Base-by-base conservation (phyloP, 371 early-diverging fungal genomes). In the Apophysomyces elegans region DNA sequence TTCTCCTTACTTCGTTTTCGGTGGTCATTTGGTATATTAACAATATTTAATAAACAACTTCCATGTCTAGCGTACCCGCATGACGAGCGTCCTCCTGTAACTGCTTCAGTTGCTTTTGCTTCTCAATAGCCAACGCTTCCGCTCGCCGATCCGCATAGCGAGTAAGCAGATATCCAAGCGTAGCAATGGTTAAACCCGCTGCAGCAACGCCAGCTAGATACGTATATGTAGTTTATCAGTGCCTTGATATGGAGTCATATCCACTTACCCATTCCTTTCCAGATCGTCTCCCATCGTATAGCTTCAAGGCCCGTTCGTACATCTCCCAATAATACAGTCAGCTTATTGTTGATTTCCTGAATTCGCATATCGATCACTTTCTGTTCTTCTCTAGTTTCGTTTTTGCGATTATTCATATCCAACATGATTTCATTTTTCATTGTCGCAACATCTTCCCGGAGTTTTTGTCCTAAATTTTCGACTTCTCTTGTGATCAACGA, bases 291-390 rank as follows among this genome's bases (percentile, higher is more conserved):
- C 83, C 91, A 88, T 67, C 91, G 90, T 58, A 96, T 86, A 2
- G 95, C 92, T 75, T 97, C 98, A 64, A 96, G 88, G 32, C 86
- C 88, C 1, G 96, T 96, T 56, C 92, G 85, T 71, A 96, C 84
- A 64, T 93, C 93, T 56, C 94, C 93, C 32, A 94, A 62, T 18
- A 85, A 75, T 5, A 95, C 84, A 61, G 91, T 90, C 59, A 93
- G 90, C 70, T 90, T 91, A 74, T 93, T 94, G 61, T 93, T 90
- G 68, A 96, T 86, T 59, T 93, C 94, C 64, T 96, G 94, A 18
- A 93, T 90, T 65, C 83, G 74, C 84, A 95, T 86, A 70, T 95
- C 95, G 68, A 90, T 86, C 16, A 78, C 79, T 65, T 94, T 93
- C 66, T 90, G 88, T 39, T 90, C 86, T 59, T 93, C 94, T 38